Evolutionary conservation across 805 yeast genomes (phyloP), one percentile per base, ranked within the genome.

Genomic region (Teunomyces stri): DNA sequence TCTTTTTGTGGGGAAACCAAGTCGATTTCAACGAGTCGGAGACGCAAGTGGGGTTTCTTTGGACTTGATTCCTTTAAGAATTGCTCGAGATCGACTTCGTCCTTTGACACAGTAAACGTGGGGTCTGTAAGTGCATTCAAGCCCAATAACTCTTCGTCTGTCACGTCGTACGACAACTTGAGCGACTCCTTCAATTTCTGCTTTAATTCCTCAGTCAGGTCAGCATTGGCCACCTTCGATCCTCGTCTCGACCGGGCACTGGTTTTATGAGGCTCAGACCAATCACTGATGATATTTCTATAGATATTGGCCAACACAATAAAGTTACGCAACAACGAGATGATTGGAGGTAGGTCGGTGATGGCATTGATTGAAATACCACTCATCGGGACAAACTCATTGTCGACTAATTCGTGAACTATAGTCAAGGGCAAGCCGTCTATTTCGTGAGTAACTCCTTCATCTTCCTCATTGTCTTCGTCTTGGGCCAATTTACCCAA

Each of bases 71-170:
- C 53, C 30, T 61, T 62, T 55, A 63, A 50, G 39, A 68, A 65
- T 2, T 57, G 52, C 4, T 63, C 68, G 20, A 69, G 53, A 21
- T 61, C 59, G 6, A 41, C 30, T 18, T 47, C 45, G 20, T 45
- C 45, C 13, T 46, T 53, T 18, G 42, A 45, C 12, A 55, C 51
- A 5, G 54, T 55, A 42, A 42, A 56, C 4, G 54, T 42, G n/a
- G 54, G 59, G 15, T 64, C 66, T 3, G 65, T 51, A 2, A 65
- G 54, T 2, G 69, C 62, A 54, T 56, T 66, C 39, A 72, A 55
- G 6, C 69, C 68, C 16, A 67, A 46, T 10, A 72, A 57, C 51
- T 72, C 75, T 44, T 69, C 75, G 45, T 69, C 72, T 1, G 73
- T 64, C 18, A 68, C 71, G 44, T 69, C 68, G 31, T 60, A 58